Percentiles rank a stretch among this genome's conserved stretches.
phyloP scores from a whole-genome alignment of 2,329 filamentous ascomycete species.

The Calonectria naviculata region DNA sequence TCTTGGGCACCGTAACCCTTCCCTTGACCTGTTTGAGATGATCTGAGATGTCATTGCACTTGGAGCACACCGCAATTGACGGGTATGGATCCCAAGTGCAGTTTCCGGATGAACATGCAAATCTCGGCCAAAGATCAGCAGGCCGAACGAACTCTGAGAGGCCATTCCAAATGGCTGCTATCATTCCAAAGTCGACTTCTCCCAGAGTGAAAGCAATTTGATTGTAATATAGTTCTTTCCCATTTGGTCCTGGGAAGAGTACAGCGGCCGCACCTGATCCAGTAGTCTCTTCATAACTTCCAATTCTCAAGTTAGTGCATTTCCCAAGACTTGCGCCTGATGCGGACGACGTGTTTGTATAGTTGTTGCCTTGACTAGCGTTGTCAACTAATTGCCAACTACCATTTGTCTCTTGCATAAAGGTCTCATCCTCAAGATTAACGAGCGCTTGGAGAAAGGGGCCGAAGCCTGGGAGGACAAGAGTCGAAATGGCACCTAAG shows the following conservation, averaged over 20 bases:
- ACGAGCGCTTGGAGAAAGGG: constrained; percentile 20
- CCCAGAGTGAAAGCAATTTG: not conserved
- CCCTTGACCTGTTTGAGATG: not conserved
- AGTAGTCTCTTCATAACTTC: not conserved
- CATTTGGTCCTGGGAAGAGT: not conserved
- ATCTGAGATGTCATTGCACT: not conserved
- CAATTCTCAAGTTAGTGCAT: not conserved
- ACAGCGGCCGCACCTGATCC: not conserved
- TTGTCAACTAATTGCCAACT: not conserved
- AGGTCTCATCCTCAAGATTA: not conserved
- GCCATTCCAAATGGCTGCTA: constrained; percentile 14
- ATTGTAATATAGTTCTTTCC: not conserved
- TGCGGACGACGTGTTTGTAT: not conserved
- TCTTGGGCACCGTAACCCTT: not conserved
- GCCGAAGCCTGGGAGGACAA: constrained; percentile 15
- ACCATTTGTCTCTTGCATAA: not conserved
- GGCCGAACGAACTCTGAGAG: not conserved
- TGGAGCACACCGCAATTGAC: constrained; percentile 7
- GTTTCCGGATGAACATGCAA: constrained; percentile 18
- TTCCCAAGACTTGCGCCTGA: not conserved
- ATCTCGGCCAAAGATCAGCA: not conserved
- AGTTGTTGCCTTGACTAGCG: not conserved
- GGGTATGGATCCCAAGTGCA: constrained; percentile 20
- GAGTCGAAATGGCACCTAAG: constrained; percentile 5
- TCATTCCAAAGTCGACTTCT: constrained; percentile 14